Base-by-base conservation (phyloP, 2,329 filamentous ascomycete species). In the Talaromyces marneffei region DNA sequence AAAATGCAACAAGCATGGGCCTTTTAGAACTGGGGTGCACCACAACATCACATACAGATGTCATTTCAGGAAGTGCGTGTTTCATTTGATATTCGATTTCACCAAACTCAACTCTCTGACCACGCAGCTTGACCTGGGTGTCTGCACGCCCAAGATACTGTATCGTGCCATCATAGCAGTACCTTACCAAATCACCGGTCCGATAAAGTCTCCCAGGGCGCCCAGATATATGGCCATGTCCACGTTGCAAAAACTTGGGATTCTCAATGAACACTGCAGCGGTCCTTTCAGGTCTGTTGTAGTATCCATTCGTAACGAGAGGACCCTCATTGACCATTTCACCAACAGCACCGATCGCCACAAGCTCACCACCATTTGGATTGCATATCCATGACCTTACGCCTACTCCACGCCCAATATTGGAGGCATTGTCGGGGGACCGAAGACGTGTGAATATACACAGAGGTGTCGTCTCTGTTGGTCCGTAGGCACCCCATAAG, bases 311-410 rank as follows among this genome's bases (percentile, higher is more conserved):
- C 1, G 63, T 67, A 2, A 75, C 61, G 1, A 68, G 67, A 1
- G 70, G 67, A 0, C 77, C 77, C 63, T 78, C 75, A 1, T 79
- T 66, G 2, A 78, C 53, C 1, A 79, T 66, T 59, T 80, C 78
- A 4, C 77, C 78, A 7, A 77, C 65, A 1, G 72, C 72, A 3
- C 77, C 76, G 12, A 77, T 62, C 0, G 77, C 74, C 2, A 68
- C 10, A 1, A 65, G 59, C 1, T 82, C 73, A 44, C 77, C 9
- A 0, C 79, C 65, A 80, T 77, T 8, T 82, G 69, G 4, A 80
- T 68, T 35, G 82, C 54, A 65, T 82, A 81, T 3, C 80, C 80
- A 61, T 18, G 42, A 48, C 0, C 78, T 72, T 20, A 59, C 61
- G 7, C 59, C 54, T 27, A 48, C 20, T 16, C 54, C 59, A 16